phyloP scores from a whole-genome alignment of 192 early-diverging fungal genomes.

The Coemansia sp. region DNA sequence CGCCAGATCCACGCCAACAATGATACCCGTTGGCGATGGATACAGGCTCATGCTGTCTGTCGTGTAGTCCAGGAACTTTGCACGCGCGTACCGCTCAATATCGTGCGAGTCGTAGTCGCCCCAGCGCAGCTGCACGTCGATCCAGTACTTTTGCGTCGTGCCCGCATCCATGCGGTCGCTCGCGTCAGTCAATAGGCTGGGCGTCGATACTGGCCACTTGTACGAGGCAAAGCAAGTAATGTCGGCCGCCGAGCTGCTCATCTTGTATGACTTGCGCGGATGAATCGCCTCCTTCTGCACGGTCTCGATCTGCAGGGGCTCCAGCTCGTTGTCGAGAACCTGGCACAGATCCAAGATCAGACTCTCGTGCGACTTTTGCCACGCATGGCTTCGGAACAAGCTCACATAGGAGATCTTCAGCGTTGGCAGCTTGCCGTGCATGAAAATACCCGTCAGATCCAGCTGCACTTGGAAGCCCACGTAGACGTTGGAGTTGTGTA shows the following conservation, averaged over 20 bases:
- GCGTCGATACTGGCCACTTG: constrained; percentile 98
- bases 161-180: constrained; percentile 96
- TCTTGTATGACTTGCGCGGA: constrained; percentile 99
- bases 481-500: constrained; percentile 88
- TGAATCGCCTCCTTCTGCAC: constrained; percentile 99
- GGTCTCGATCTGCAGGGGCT: constrained; percentile 96
- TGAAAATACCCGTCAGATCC: constrained; percentile 99
- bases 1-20: constrained; percentile 97
- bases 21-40: constrained; percentile 96
- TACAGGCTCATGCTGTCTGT: constrained; percentile 99
- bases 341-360: constrained; percentile 82
- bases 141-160: constrained; percentile 96
- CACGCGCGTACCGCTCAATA: constrained; percentile 96
- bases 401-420: constrained; percentile 99
- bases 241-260: constrained; percentile 92
- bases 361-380: constrained; percentile 97
- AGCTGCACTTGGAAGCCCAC: constrained; percentile 99
- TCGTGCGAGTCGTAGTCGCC: constrained; percentile 99
- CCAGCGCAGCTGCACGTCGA: constrained; percentile 98
- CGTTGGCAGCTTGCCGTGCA: constrained; percentile 99
- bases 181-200: constrained; percentile 89
- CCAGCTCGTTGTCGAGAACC: constrained; percentile 96
- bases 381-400: constrained; percentile 98
- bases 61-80: constrained; percentile 98
- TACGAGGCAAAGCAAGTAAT: constrained; percentile 95